A percentile compares a stretch with the other conserved stretches of the same genome.
Evolutionary conservation across 169 alveolate species (phyloP).

Genomic region (Plasmodium gallinaceum): DNA sequence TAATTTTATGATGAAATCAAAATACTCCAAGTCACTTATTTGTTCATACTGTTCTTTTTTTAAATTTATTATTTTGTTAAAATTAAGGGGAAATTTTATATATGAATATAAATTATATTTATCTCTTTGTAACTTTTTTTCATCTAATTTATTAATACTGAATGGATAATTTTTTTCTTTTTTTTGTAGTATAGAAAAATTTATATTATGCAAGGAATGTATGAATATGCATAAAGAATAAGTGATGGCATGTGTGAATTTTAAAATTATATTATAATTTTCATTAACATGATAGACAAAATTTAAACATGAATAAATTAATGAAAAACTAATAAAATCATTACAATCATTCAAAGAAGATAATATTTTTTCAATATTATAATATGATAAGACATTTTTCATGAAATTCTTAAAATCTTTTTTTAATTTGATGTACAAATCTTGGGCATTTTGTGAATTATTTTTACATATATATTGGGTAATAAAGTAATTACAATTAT

Average conservation of each 20-base stretch:
- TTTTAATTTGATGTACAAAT: constrained; percentile 51
- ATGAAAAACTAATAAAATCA: constrained; percentile 33
- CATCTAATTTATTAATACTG: background rate
- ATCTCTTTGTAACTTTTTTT: background rate
- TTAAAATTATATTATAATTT: constrained; percentile 41
- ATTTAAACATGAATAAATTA: constrained; percentile 40
- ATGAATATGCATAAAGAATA: constrained; percentile 24
- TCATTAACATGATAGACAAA: constrained; percentile 42
- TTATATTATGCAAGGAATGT: constrained; percentile 45
- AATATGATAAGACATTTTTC: constrained; percentile 24
- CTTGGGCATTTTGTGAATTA: background rate
- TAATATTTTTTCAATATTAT: constrained; percentile 20
- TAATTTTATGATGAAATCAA: constrained; percentile 27
- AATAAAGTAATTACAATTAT: constrained; percentile 11
- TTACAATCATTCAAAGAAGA: background rate
- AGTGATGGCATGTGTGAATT: constrained; percentile 33
- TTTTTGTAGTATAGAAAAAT: constrained; percentile 10
- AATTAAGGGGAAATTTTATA: constrained; percentile 54
- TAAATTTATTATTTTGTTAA: constrained; percentile 41
- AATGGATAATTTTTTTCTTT: background rate
- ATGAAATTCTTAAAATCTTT: constrained; percentile 42
- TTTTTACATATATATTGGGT: constrained; percentile 34
- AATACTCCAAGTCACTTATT: constrained; percentile 29
- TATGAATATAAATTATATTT: constrained; percentile 15
- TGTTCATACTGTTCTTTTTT: background rate